phyloP scores from a whole-genome alignment of 2,329 filamentous ascomycete genomes.

The Bisporella sp. region DNA sequence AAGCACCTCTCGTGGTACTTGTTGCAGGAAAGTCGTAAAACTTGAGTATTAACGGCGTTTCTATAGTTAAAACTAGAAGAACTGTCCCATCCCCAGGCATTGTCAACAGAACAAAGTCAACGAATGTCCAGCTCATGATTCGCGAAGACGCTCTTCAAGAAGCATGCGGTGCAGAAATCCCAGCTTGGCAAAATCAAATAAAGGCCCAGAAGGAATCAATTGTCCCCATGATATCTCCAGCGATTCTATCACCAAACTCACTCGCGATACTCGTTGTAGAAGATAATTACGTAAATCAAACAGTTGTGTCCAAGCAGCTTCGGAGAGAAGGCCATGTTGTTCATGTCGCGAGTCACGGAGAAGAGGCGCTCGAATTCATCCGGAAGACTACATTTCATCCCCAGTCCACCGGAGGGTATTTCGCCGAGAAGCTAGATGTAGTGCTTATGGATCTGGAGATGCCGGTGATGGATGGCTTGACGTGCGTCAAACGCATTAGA shows the following conservation, averaged over 20 bases:
- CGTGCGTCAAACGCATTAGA: slow-evolving; percentile 63
- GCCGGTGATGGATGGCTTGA: slow-evolving; percentile 77
- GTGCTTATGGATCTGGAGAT: slow-evolving; percentile 80
- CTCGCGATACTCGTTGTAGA: slow-evolving; percentile 51
- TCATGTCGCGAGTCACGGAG: slow-evolving; percentile 57
- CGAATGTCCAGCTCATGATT: neutral
- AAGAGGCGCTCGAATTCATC: slow-evolving; percentile 52
- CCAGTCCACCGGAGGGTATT: slow-evolving; percentile 33
- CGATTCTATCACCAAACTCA: slow-evolving; percentile 12
- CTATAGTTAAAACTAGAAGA: slow-evolving; percentile 10
- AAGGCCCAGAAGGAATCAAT: too few species aligned
- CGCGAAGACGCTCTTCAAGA: neutral
- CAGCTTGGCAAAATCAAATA: too few species aligned
- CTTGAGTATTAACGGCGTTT: slow-evolving; percentile 8
- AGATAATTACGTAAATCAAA: slow-evolving; percentile 62
- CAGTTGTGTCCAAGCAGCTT: slow-evolving; percentile 54
- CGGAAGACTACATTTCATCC: slow-evolving; percentile 40
- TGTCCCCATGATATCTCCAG: too few species aligned
- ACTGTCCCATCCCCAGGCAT: slow-evolving; percentile 12
- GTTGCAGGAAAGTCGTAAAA: too few species aligned
- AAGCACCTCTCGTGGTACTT: too few species aligned
- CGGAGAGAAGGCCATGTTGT: slow-evolving; percentile 52
- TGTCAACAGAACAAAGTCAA: slow-evolving; percentile 8
- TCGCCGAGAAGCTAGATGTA: slow-evolving; percentile 51
- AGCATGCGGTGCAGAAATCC: neutral